Evolutionary conservation across 805 yeast species (phyloP), one percentile per base, ranked within the genome.

Genomic region (Clavispora carvajalis): DNA sequence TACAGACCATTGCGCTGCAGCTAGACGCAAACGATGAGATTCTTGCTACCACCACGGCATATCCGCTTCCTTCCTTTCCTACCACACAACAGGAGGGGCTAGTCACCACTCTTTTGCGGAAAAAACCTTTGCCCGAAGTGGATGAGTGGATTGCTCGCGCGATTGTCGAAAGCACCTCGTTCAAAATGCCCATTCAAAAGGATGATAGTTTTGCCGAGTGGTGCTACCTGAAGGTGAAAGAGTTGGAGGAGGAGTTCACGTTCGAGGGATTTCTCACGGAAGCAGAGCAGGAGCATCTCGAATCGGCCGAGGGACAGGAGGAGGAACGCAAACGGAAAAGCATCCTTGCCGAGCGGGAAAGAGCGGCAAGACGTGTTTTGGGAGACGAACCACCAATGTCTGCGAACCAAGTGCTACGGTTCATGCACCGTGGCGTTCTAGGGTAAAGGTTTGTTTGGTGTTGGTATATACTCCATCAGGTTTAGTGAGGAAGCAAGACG

Each of bases 111-210:
- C 67, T 93, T 44, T 61, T 93, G 44, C 74, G 98, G 43, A 93
- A 90, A 58, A 91, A 90, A 57, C 82, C 83, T 37, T 67, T 86
- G 9, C 98, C 99, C 0, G 97, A 90, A 47, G 95, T 91, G 2
- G 85, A 80, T 38, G 85, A 79, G 35, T 91, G 98, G 97, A 76
- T 89, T 7, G 70, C 71, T 22, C 24, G 40, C 5, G 61, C 61
- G 2, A 38, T 52, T 21, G 47, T 42, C 11, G 54, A 53, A 6
- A 45, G 48, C 26, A 54, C 16, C 35, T 52, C 39, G 34, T 34
- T 56, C 45, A 26, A 55, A 62, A 18, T 66, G 62, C 36, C 57
- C 52, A 29, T 54, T 48, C 37, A 53, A 45, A 52, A 49, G n/a
- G 82, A 78, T 46, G 87, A 83, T 48, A 81, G 79, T 31, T 69